Conservation (phyloP, 495 filamentous ascomycete species). For the Collariella sp. region DNA sequence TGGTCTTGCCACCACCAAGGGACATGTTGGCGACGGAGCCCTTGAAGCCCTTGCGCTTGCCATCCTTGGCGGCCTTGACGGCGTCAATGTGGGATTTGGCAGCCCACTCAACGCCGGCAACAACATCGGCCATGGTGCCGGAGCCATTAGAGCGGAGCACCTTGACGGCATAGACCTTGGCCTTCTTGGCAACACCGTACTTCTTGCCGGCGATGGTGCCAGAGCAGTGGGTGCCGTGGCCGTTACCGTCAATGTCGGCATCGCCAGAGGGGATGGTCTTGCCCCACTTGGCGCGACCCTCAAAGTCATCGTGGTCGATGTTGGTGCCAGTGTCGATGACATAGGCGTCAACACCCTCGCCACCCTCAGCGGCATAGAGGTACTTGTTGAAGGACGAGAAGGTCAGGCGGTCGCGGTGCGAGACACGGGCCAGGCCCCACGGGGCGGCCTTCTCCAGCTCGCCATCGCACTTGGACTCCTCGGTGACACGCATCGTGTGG, state of each 20-base stretch:
- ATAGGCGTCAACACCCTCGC: slow-evolving; percentile 98
- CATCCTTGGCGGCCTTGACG: slow-evolving; percentile 64
- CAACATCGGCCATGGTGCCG: slow-evolving; percentile 96
- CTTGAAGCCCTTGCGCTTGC: slow-evolving; percentile 92
- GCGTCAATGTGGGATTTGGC: slow-evolving; percentile 68
- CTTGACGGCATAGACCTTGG: slow-evolving; percentile 93
- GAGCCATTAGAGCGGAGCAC: slow-evolving; percentile 95
- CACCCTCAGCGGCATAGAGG: slow-evolving; percentile 79
- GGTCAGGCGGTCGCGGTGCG: slow-evolving; percentile 75
- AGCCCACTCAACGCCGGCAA: slow-evolving; percentile 96
- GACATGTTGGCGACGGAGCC: slow-evolving; percentile 99
- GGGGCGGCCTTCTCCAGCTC: slow-evolving; percentile 82
- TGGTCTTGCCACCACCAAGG: slow-evolving; percentile 91
- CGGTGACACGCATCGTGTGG: slow-evolving; percentile 53
- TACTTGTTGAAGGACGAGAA: slow-evolving; percentile 98
- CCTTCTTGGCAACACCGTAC: slow-evolving; percentile 99
- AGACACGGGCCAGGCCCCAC: slow-evolving; percentile 97
- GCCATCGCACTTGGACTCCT: slow-evolving; percentile 28
- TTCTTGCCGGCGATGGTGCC: slow-evolving; percentile 96
- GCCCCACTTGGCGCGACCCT: slow-evolving; percentile 90
- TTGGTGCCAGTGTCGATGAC: slow-evolving; percentile 98
- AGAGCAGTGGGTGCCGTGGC: slow-evolving; percentile 98
- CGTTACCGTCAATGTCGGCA: slow-evolving; percentile 88
- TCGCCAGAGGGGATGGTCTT: slow-evolving; percentile 87
- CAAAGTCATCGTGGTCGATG: slow-evolving; percentile 89